Evolutionary conservation across 805 yeast species (phyloP).

Genomic region (Starmerella bombi): DNA sequence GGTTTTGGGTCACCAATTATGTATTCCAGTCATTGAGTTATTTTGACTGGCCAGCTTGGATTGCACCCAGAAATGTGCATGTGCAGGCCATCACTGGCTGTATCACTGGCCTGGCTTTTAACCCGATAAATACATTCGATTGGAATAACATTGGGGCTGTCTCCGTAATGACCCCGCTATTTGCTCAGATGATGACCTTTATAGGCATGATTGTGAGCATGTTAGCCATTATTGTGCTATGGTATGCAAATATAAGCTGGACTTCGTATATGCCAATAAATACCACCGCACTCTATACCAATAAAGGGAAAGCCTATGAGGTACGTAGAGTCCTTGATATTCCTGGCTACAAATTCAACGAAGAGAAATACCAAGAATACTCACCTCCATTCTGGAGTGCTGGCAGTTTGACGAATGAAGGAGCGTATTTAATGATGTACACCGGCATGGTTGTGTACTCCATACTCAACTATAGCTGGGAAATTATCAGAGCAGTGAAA

Average conservation of each 20-base stretch:
- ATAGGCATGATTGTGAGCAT: slow-evolving; percentile 30
- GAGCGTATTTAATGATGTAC: slow-evolving; percentile 39
- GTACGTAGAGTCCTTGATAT: slow-evolving; percentile 34
- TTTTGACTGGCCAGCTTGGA: slow-evolving; percentile 56
- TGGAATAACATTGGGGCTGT: slow-evolving; percentile 30
- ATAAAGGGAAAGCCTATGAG: slow-evolving; percentile 34
- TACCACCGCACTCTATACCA: slow-evolving; percentile 30
- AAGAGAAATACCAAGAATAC: slow-evolving; percentile 33
- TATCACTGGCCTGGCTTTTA: slow-evolving; percentile 31
- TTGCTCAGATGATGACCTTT: slow-evolving; percentile 27
- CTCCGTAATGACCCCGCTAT: slow-evolving; percentile 35
- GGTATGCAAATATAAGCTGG: slow-evolving; percentile 39
- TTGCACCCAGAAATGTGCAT: slow-evolving; percentile 39
- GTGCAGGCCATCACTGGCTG: slow-evolving; percentile 55
- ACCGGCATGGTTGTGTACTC: slow-evolving; percentile 42
- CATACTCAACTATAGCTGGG: slow-evolving; percentile 33
- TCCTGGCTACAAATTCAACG: slow-evolving; percentile 29
- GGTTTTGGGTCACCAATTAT: slow-evolving; percentile 60
- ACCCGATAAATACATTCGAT: slow-evolving; percentile 37
- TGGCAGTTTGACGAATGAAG: slow-evolving; percentile 40
- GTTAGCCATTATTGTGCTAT: slow-evolving; percentile 25
- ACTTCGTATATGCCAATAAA: slow-evolving; percentile 40
- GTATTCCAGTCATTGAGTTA: slow-evolving; percentile 48
- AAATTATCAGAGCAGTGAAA: slow-evolving; percentile 22
- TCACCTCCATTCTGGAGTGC: slow-evolving; percentile 51